Evolutionary conservation across 495 filamentous ascomycete species (phyloP).

Genomic region (Niebla homalea): DNA sequence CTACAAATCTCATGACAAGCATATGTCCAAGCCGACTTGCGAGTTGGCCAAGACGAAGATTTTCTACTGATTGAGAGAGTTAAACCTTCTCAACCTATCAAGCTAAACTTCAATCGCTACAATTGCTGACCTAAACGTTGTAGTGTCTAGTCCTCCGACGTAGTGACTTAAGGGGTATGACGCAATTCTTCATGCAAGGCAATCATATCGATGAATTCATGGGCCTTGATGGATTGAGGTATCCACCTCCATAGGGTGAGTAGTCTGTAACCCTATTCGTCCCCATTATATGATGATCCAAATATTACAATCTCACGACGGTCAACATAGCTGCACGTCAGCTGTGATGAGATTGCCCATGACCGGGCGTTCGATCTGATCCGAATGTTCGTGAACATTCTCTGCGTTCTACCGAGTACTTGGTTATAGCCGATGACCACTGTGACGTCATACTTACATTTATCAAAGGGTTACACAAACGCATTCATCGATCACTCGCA

Average conservation of each 20-base stretch:
- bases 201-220: too few species aligned
- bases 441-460: slow-evolving; percentile 13
- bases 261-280: too few species aligned
- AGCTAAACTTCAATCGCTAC: too few species aligned
- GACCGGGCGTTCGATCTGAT: slow-evolving; percentile 69
- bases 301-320: slow-evolving; percentile 77
- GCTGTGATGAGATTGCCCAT: slow-evolving; percentile 87
- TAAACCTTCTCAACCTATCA: too few species aligned
- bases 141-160: too few species aligned
- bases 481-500: background rate
- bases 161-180: too few species aligned
- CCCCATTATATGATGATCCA: slow-evolving; percentile 57
- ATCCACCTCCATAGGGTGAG: too few species aligned
- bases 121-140: too few species aligned
- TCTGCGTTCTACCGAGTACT: background rate
- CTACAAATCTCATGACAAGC: slow-evolving; percentile 42
- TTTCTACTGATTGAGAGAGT: background rate
- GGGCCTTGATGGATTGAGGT: too few species aligned
- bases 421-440: background rate
- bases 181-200: too few species aligned
- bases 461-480: background rate
- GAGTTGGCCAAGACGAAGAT: slow-evolving; percentile 31
- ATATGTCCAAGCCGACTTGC: slow-evolving; percentile 43
- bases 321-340: slow-evolving; percentile 77
- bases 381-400: slow-evolving; percentile 1